Evolutionary conservation across 257 asterid species (phyloP), one percentile per base, ranked within the genome.

Genomic region (Linderniella brevidens): DNA sequence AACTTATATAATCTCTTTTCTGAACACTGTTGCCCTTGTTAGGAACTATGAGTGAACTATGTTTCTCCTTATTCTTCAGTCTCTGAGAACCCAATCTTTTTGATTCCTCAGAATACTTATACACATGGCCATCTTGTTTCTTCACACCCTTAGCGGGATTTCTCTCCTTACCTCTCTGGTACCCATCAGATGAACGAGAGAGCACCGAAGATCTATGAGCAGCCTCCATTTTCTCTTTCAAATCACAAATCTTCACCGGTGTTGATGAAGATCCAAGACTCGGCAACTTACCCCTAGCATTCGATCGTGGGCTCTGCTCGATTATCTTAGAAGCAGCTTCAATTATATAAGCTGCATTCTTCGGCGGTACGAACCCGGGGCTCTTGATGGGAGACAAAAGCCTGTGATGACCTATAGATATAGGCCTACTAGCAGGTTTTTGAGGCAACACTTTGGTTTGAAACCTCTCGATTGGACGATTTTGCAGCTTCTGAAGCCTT

Each of bases 311-410:
- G 64, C 83, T 85, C 64, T 81, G 96, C 64, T 85, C 94, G 9
- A 85, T 76, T 35, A 90, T 81, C 69, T 72, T 90, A 52, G 85
- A 63, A 43, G 99, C 94, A 46, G 87, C 93, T 72, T 90, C 99
- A 53, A 85, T 66, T 55, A 90, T 56, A 62, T 85, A 90, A 55
- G 87, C 83, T 13, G 96, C 83, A 69, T 85, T 85, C 74, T 77
- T 85, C 14, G 78, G 80, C 15, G 93, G 96, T 54, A 85, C 46
- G 48, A 81, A 90, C 17, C 94, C 94, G 49, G 94, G 96, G 67
- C 93, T 75, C 69, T 81, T 90, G 54, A 90, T 77, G 53, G 96
- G 99, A 54, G 99, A 90, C 45, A 81, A 48, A 51, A 81, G 80
- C 61, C 86, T 66, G 61, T 75, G 77, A 41, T 77, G 96, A 17